These are phyloP conservation scores for Alternaria sp. DNA, from an alignment of 2,329 filamentous ascomycete species.

Conservation along the genomic window DNA sequence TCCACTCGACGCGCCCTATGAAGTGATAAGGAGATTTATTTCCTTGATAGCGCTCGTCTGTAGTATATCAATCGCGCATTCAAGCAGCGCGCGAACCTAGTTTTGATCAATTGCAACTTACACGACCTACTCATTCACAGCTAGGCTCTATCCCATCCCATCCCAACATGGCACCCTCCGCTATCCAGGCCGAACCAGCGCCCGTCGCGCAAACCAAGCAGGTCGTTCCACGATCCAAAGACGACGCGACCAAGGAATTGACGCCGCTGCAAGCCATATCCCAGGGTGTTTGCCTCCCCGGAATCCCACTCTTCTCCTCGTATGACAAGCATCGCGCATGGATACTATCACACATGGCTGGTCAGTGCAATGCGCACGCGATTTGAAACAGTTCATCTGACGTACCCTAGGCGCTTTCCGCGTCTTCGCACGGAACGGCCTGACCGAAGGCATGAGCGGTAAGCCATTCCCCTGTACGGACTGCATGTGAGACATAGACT, in stretches of 20 bases:
- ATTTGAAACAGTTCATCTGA: background rate
- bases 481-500: background rate
- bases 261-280: slow-evolving; percentile 55
- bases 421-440: slow-evolving; percentile 70
- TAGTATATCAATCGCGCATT: background rate
- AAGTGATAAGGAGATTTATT: background rate
- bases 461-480: background rate
- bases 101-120: background rate
- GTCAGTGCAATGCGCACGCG: background rate
- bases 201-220: slow-evolving; percentile 26
- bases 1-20: background rate
- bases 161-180: slow-evolving; percentile 46
- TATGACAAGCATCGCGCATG: slow-evolving; percentile 67
- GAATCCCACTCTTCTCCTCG: slow-evolving; percentile 65
- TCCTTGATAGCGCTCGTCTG: background rate
- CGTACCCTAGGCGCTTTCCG: slow-evolving; percentile 63
- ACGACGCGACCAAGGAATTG: slow-evolving; percentile 34
- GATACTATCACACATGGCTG: slow-evolving; percentile 71
- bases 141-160: background rate
- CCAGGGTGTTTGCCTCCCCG: slow-evolving; percentile 57
- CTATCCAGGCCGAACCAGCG: slow-evolving; percentile 22
- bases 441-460: slow-evolving; percentile 69
- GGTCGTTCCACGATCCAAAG: slow-evolving; percentile 27
- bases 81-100: background rate
- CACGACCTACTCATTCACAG: slow-evolving; percentile 1